Base-by-base conservation (phyloP, 768 basidiomycete genomes). In the Pisolithus marmoratus region DNA sequence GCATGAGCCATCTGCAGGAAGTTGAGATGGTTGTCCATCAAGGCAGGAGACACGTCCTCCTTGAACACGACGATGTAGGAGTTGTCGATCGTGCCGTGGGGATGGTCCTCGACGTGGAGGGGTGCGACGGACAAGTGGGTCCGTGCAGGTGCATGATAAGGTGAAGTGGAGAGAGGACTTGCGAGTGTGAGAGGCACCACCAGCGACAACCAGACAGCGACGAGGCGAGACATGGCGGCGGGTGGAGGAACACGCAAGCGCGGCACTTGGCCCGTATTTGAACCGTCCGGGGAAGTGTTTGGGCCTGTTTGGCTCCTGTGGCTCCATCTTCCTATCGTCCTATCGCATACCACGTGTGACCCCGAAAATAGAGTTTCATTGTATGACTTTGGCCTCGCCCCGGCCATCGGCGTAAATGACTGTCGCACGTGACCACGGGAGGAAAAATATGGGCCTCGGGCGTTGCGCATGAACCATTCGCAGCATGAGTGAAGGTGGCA, bases 21-120 rank as follows among this genome's bases (percentile, higher is more conserved):
- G 67, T 85, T 85, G 69, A 93, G 70, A 66, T 95, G 93, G 69
- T 85, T 87, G 61, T 81, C 71, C 66, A 86, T 74, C 38, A 84
- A 71, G 17, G 74, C 67, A 8, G 75, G 61, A 5, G 82, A 74
- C 12, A 85, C 56, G 51, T 81, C 83, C 53, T 83, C 77, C 78
- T 90, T 92, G 57, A 98, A 76, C 65, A 93, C 79, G 67, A 98
- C 82, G 56, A 98, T 92, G 74, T 97, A 98, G n/a, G 90, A 89
- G 76, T 94, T 87, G 73, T 87, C 84, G 66, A 94, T 72, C 51
- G 80, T 74, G 48, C 84, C 83, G 69, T 88, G 83, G 49, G 82
- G 79, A 62, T 87, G 84, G 55, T 81, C 71, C 37, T 71, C 72
- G 36, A 73, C 77, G 50, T 78, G 56, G 47, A 90, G 70, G 27